Base-by-base conservation (phyloP, 2,329 filamentous ascomycete species). In the Colletotrichum melonis region DNA sequence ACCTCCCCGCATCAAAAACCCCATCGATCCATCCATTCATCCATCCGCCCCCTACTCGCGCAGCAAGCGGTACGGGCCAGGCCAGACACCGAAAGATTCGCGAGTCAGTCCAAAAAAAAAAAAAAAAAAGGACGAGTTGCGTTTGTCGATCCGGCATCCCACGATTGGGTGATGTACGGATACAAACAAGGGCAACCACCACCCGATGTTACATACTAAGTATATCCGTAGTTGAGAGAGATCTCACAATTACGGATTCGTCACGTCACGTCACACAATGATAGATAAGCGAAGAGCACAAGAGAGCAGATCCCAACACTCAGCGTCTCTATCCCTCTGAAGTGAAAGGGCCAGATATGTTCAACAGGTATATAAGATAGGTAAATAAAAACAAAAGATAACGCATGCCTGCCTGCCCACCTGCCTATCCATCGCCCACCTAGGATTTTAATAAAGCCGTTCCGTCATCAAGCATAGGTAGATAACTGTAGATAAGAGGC, bases 391-490 rank as follows among this genome's bases (percentile, higher is more conserved):
- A 49, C 1, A 49, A 9, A n/a, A 24, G n/a, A 57, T 54, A 71
- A 67, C 42, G 24, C 30, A 49, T 26, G 54, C 35, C n/a, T 59
- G 55, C 58, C 30, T 59, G 55, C 58, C 30, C 69, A 24, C 59
- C 54, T 28, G 58, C 69, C 56, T 57, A 57, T 24, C 66, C 63
- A 60, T 49, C 67, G 56, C 55, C 67, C 60, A 73, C 55, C 71
- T 38, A 56, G 46, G 55, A 49, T 49, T 71, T 63, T 63, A 66
- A 66, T 66, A 32, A 73, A 71, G 71, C 71, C 71, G 71, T 73
- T 71, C 67, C 71, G 71, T 71, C 71, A 73, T 73, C 71, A 73
- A 73, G 63, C 62, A 71, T 73, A 71, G 62, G 49, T 70, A 65
- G 38, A 56, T 73, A 46, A 57, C 35, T 38, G 62, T 38, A 63